Conservation (phyloP, 495 filamentous ascomycete genomes). For the Aspergillus ostianus region DNA sequence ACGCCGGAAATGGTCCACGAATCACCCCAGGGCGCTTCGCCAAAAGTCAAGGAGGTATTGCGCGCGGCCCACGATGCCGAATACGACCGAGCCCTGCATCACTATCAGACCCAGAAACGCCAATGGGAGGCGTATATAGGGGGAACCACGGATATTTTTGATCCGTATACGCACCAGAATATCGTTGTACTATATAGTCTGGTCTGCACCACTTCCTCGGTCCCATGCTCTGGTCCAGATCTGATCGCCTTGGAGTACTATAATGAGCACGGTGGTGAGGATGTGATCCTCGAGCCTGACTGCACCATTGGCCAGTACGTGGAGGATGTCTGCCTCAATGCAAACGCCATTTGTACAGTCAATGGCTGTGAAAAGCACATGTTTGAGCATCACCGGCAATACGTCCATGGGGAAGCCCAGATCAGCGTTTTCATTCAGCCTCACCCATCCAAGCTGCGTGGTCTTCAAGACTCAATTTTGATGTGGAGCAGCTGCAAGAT, state of each 20-base stretch:
- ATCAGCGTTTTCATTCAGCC: constrained; percentile 85
- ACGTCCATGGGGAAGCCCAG: constrained; percentile 94
- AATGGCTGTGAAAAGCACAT: constrained; percentile 87
- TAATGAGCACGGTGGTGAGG: constrained; percentile 69
- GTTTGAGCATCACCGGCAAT: constrained; percentile 93
- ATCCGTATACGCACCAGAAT: constrained; percentile 91
- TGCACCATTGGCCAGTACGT: constrained; percentile 95
- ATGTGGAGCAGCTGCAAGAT: constrained; percentile 98
- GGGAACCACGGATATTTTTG: constrained; percentile 74
- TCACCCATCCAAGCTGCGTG: constrained; percentile 65
- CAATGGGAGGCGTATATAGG: constrained; percentile 94
- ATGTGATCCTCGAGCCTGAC: constrained; percentile 70
- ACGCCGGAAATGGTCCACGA: constrained; percentile 92
- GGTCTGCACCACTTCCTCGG: constrained; percentile 84
- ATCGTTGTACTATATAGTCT: constrained; percentile 93
- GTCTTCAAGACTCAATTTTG: constrained; percentile 74
- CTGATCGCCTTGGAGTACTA: constrained; percentile 87
- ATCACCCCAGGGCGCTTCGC: constrained; percentile 69
- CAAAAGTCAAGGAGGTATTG: constrained; percentile 86
- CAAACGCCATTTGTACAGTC: constrained; percentile 70
- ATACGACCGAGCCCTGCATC: constrained; percentile 91
- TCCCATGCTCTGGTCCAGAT: constrained; percentile 88
- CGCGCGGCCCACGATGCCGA: constrained; percentile 94
- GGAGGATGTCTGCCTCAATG: constrained; percentile 79
- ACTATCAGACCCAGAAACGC: constrained; percentile 88